Evolutionary conservation across 2,329 filamentous ascomycete species (phyloP), one percentile per base, ranked within the genome.

Genomic region (Colletotrichum sp.): DNA sequence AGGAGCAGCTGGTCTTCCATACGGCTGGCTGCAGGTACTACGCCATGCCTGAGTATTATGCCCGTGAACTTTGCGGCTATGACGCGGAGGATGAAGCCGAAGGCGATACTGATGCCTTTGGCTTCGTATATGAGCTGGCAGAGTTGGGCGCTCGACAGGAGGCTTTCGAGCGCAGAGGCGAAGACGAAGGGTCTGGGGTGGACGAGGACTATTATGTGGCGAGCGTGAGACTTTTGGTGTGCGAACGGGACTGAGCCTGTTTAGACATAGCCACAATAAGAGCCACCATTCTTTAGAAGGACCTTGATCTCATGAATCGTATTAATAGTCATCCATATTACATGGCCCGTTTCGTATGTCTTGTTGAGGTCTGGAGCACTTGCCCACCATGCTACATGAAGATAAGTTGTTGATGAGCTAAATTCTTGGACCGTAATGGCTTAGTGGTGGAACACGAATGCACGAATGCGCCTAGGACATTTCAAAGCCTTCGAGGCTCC

Each of bases 51-150:
- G 4, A 56, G 0, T 0, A 56, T 15, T 2, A 3, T 18, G 16
- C 52, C 21, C 1, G 1, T 6, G 0, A 56, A 28, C 6, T 56
- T 2, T 56, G 52, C 18, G 52, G 24, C 0, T 56, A 56, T 16
- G 52, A 28, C 24, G 4, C 3, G 18, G 5, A 21, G 0, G n/a
- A 48, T 48, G 38, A n/a, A 0, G 0, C 18, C 9, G 38, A 0
- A 0, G 0, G 5, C 18, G 38, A 43, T 1, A 0, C 0, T n/a
- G 18, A 43, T 10, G 8, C 1, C 2, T 43, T 43, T 6, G 2
- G 9, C 18, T n/a, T 48, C 18, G 8, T 12, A 3, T 1, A 0
- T n/a, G 4, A 12, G 43, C 3, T 48, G 18, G 43, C 13, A 12
- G 5, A 7, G 0, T 0, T 12, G 43, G 43, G 18, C n/a, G n/a